Evolutionary conservation across 2,329 filamentous ascomycete genomes (phyloP), one percentile per base, ranked within the genome.

Genomic region (Neospermospora avenae): DNA sequence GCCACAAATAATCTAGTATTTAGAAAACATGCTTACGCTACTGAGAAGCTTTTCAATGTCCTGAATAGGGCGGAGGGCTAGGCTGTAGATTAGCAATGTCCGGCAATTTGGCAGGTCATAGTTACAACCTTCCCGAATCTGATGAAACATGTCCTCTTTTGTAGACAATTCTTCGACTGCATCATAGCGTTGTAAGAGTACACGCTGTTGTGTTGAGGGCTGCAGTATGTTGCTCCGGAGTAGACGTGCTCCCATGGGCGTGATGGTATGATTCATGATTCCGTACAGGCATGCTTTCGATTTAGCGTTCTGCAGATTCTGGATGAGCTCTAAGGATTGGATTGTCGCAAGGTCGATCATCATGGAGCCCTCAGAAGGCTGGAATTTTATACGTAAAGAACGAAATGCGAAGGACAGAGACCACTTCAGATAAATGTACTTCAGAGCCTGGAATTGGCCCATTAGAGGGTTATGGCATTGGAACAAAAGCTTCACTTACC

Each of bases 331-430:
- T 3, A 99, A 79, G 0, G 91, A 91, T 39, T 87, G 83, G 28
- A 97, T 91, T 0, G 93, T 96, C 0, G 91, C 88, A 2, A 95
- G 81, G 69, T 97, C 93, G 67, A 98, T 96, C 84, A 96, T 91
- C 93, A 98, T 96, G 0, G 91, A 90, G 24, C 93, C 90, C 71
- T 96, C 90, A 0, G 91, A 92, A 0, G 92, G 89, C 69, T 93
- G 88, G 67, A 96, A 97, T 64, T 86, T 88, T 70, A 98, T 88
- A 3, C 91, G 85, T 34, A 98, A 81, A 20, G 93, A 93, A 71
- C 95, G 88, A n/a, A 82, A 79, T 3, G 85, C 81, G 71, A 96
- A 95, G 0, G 81, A 84, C 61, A 88, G 80, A 3, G 80, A 80
- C 62, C 91, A 80, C 6, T 85, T 84, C 1, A 88, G 74, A 59